Base-by-base conservation (phyloP, 179 eudicot genomes). In the Pouteria campechiana region DNA sequence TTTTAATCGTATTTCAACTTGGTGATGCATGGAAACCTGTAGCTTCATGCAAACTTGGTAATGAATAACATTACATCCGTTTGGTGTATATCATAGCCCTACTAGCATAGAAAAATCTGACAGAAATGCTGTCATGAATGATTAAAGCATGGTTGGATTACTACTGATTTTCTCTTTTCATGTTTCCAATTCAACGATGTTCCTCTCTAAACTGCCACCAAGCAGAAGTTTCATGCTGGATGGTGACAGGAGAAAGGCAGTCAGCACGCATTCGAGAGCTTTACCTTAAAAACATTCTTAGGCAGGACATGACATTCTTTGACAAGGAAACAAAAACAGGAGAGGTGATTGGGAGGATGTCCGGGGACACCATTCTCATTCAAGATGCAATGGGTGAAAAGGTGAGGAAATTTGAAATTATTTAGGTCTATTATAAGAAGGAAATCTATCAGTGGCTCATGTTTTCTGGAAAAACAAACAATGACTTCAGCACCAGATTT, bases 371-470 rank as follows among this genome's bases (percentile, higher is more conserved):
- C 17, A 50, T 71, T 37, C 69, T 72, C 17, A 74, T 81, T 36
- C 85, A 77, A 54, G 85, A 78, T 50, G 92, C 83, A 48, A 71
- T 77, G 50, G 85, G 86, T 17, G 83, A 78, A 40, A 74, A 78
- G 80, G 83, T 74, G n/a, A n/a, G n/a, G n/a, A n/a, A n/a, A n/a
- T n/a, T n/a, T n/a, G n/a, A n/a, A n/a, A n/a, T n/a, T n/a, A n/a
- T n/a, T n/a, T n/a, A n/a, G n/a, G n/a, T n/a, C n/a, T n/a, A n/a
- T n/a, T n/a, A n/a, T n/a, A n/a, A n/a, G n/a, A n/a, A n/a, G n/a
- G n/a, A n/a, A n/a, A n/a, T n/a, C n/a, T n/a, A n/a, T n/a, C n/a
- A n/a, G n/a, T n/a, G n/a, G n/a, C n/a, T n/a, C n/a, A n/a, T n/a
- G n/a, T n/a, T n/a, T n/a, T n/a, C n/a, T n/a, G n/a, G n/a, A n/a